Conservation (phyloP, 768 basidiomycete genomes). For the Tylopilus rubrobrunneus region DNA sequence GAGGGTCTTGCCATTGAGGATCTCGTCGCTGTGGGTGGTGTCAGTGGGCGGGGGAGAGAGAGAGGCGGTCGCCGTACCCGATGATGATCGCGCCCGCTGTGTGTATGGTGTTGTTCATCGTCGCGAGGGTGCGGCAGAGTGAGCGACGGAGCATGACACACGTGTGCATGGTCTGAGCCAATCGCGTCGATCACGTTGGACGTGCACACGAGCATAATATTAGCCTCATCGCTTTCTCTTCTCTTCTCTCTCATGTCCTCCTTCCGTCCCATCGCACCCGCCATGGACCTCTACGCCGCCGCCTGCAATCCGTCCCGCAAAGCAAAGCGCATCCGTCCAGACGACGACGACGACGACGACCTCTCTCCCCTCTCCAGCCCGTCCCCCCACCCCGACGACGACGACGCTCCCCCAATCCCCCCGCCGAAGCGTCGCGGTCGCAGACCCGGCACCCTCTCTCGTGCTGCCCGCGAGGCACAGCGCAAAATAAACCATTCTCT, state of each 20-base stretch:
- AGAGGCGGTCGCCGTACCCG: slow-evolving; percentile 40
- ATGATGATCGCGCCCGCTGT: slow-evolving; percentile 50
- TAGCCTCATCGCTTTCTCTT: neutral
- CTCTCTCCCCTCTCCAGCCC: neutral
- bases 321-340: slow-evolving; percentile 38
- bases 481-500: slow-evolving; percentile 92
- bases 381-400: slow-evolving; percentile 22
- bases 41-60: neutral
- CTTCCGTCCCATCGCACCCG: slow-evolving; percentile 27
- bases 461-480: slow-evolving; percentile 77
- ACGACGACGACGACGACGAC: neutral
- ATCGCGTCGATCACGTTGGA: slow-evolving; percentile 17
- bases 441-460: slow-evolving; percentile 69
- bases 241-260: slow-evolving; percentile 6
- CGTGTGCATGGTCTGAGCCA: slow-evolving; percentile 8
- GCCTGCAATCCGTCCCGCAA: slow-evolving; percentile 44
- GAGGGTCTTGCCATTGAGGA: slow-evolving; percentile 86
- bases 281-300: slow-evolving; percentile 33
- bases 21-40: slow-evolving; percentile 63
- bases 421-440: slow-evolving; percentile 62
- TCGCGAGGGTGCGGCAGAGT: neutral
- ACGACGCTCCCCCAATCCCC: slow-evolving; percentile 16
- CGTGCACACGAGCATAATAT: slow-evolving; percentile 21
- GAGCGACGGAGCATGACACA: neutral
- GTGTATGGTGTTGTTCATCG: neutral